Evolutionary conservation across 2,329 filamentous ascomycete species (phyloP).

Genomic region (Ceratocystis papillata): DNA sequence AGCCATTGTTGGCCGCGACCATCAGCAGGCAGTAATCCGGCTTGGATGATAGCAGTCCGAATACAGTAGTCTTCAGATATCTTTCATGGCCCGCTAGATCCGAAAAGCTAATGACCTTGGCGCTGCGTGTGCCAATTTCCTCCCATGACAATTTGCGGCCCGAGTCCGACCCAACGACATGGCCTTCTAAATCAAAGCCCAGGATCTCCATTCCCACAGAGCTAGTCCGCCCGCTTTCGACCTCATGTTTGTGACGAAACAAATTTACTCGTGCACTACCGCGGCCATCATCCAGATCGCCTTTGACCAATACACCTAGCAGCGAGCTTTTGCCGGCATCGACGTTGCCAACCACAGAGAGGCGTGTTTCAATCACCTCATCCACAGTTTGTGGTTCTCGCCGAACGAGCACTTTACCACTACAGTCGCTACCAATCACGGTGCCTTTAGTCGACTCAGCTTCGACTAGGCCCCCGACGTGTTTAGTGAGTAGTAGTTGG

Average conservation of each 20-base stretch:
- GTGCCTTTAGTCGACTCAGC: constrained; percentile 54
- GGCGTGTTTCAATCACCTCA: constrained; percentile 86
- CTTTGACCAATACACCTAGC: constrained; percentile 90
- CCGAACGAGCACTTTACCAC: constrained; percentile 78
- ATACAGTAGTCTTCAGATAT: constrained; percentile 91
- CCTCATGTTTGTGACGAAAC: constrained; percentile 95
- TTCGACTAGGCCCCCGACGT: constrained; percentile 69
- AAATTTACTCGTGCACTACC: constrained; percentile 90
- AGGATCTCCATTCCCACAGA: constrained; percentile 99
- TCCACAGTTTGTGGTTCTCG: constrained; percentile 63
- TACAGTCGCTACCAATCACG: constrained; percentile 46
- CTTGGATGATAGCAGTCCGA: constrained; percentile 84
- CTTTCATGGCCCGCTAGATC: constrained; percentile 92
- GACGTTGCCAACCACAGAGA: constrained; percentile 94
- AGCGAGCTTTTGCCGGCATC: constrained; percentile 96
- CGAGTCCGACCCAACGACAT: constrained; percentile 69
- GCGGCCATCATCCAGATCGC: constrained; percentile 84
- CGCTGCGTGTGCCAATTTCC: constrained; percentile 86
- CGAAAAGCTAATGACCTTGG: constrained; percentile 94
- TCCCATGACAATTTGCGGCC: constrained; percentile 90
- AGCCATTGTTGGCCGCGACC: constrained; percentile 95
- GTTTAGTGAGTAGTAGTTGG: constrained; percentile 76
- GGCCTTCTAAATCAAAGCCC: constrained; percentile 82
- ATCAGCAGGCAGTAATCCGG: constrained; percentile 96
- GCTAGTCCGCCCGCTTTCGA: constrained; percentile 88